Base-by-base conservation (phyloP, 2,329 filamentous ascomycete genomes). In the Pyrenophora tritici-repentis region DNA sequence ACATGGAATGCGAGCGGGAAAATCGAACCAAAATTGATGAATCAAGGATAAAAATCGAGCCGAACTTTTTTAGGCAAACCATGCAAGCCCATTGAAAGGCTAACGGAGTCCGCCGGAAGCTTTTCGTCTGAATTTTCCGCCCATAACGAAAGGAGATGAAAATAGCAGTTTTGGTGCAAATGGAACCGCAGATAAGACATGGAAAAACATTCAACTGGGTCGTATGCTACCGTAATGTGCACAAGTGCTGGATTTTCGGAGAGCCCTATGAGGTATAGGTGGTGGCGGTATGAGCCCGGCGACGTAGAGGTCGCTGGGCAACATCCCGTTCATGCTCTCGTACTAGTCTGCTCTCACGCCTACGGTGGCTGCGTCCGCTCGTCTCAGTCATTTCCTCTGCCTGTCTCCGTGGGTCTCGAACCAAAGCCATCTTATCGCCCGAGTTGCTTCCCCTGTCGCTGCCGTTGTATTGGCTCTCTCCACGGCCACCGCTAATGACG, bases 321-420 rank as follows among this genome's bases (percentile, higher is more conserved):
- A 61, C 58, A 26, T 38, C 45, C 7, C 59, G 56, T 17, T 68
- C 51, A 20, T 51, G 52, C 14, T 56, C 55, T 24, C 50, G 55
- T 36, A 51, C 42, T 39, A 52, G 43, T 41, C 54, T 50, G 38
- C 50, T 50, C 7, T 68, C 63, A 46, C 65, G 65, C 47, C 63
- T 63, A 41, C 52, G 61, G 26, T 62, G 67, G 39, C 54, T 55
- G 45, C 65, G 64, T 29, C 46, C 55, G 56, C 67, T 72, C 38
- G 56, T 46, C 44, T 69, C 58, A 8, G 63, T 68, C 46, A 50
- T 35, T 41, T 73, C 71, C 45, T 73, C 71, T 10, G 57, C 56
- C 10, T 71, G 65, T 46, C 68, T 59, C 53, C 71, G 57, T 16
- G 58, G 41, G 36, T 59, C 43, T 38, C 58, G 45, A 17, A 59